Evolutionary conservation across 768 basidiomycete genomes (phyloP), one percentile per base, ranked within the genome.

Genomic region (Amanita phalloides): DNA sequence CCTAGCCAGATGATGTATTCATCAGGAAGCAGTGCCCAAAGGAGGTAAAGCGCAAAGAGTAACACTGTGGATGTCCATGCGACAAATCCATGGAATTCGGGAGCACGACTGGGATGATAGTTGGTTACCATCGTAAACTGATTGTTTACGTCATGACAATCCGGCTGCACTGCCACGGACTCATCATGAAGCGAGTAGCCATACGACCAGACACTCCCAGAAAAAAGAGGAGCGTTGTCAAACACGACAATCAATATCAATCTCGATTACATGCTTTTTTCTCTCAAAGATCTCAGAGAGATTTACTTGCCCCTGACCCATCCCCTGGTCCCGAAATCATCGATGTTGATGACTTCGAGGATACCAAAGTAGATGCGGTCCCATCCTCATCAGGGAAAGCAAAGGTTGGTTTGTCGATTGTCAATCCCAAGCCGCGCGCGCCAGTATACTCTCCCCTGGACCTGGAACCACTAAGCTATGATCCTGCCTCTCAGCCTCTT

Each of bases 11-110:
- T 48, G 49, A 93, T 82, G 63, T 71, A 81, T 30, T 74, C 70
- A 61, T 90, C 86, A 4, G 90, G 90, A 11, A 89, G 70, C 35
- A 91, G 63, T 1, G 84, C 87, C 90, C 90, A 93, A 5, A 90
- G 67, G 32, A 90, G 60, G 62, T 86, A 91, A 23, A 86, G 59
- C 49, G 77, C 64, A 61, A 86, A 92, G 2, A 80, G 65, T 25
- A 90, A 66, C 48, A 77, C 81, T 0, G 91, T 91, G 0, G 81
- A 81, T 7, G 82, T 81, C 84, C 82, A 88, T 13, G 86, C 87
- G 4, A 86, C 87, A 62, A 92, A 93, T n/a, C 91, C 90, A 58
- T 91, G 90, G 60, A 91, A 85, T 67, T 93, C 90, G 39, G 86
- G 76, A 10, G 86, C 85, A 7, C 86, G 80, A 62, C 81, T 84